phyloP scores from a whole-genome alignment of 2,329 filamentous ascomycete genomes.

The Cordyceps militaris region DNA sequence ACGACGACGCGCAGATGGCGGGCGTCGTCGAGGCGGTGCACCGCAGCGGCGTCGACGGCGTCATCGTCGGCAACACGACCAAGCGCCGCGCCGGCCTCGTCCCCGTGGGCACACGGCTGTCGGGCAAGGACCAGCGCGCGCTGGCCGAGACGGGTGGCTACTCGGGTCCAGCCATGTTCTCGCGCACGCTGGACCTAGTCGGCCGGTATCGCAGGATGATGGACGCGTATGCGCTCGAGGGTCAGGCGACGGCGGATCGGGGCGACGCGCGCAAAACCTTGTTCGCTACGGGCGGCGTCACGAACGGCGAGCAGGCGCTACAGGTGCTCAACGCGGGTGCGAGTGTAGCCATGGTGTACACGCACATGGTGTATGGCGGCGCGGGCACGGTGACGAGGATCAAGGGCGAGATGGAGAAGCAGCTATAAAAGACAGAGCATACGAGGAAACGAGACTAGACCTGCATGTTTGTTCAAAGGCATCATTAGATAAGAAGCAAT shows the following conservation, averaged over 20 bases:
- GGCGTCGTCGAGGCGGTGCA: conserved; percentile 84
- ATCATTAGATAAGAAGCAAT: too few species aligned
- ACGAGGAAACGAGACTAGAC: too few species aligned
- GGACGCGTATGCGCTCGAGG: conserved; percentile 38
- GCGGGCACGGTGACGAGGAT: conserved; percentile 58
- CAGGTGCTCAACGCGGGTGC: conserved; percentile 82
- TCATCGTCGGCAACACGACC: conserved; percentile 97
- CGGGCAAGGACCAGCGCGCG: conserved; percentile 57
- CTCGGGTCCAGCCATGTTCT: conserved; percentile 84
- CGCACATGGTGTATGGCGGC: conserved; percentile 59
- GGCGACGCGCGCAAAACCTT: conserved; percentile 62
- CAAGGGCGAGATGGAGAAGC: conserved; percentile 53
- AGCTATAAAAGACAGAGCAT: conserved; percentile 21
- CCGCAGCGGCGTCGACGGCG: conserved; percentile 79
- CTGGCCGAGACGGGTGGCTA: conserved; percentile 78
- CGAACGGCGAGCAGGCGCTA: conserved; percentile 75
- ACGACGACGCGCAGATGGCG: conserved; percentile 72
- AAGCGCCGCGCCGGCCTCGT: conserved; percentile 69
- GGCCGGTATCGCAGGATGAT: conserved; percentile 67
- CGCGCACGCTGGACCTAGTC: conserved; percentile 70
- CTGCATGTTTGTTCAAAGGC: too few species aligned
- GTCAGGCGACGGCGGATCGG: conserved; percentile 24
- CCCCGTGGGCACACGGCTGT: conserved; percentile 58
- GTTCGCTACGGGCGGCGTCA: conserved; percentile 91
- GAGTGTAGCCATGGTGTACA: conserved; percentile 88